Evolutionary conservation across 495 filamentous ascomycete species (phyloP).

Genomic region (Acidiella bohemica): DNA sequence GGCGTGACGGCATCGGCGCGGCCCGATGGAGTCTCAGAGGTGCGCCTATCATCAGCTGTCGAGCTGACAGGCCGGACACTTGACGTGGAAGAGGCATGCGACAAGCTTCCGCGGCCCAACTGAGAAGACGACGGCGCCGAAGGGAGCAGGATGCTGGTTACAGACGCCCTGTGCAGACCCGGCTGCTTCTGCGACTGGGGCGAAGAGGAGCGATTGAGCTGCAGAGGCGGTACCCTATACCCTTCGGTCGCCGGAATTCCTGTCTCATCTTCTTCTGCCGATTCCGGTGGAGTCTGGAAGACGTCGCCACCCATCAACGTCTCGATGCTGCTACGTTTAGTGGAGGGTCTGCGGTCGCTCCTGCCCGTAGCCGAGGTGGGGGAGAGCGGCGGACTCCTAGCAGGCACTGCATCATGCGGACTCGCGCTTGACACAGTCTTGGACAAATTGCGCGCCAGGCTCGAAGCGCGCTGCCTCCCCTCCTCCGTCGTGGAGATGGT

Average conservation of each 20-base stretch:
- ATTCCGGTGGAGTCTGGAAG: slow-evolving; percentile 17
- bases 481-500: slow-evolving; percentile 25
- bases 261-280: slow-evolving; percentile 1
- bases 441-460: slow-evolving; percentile 22
- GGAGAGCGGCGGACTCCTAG: slow-evolving; percentile 11
- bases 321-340: slow-evolving; percentile 10
- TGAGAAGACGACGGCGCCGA: slow-evolving; percentile 10
- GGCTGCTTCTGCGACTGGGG: too few species aligned
- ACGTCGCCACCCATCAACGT: slow-evolving; percentile 10
- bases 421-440: too few species aligned
- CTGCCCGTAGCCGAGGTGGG: slow-evolving; percentile 11
- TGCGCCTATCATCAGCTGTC: neutral
- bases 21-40: neutral
- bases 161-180: slow-evolving; percentile 7
- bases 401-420: too few species aligned
- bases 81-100: slow-evolving; percentile 13
- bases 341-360: slow-evolving; percentile 5
- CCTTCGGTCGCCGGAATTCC: neutral
- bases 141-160: slow-evolving; percentile 14
- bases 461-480: slow-evolving; percentile 16
- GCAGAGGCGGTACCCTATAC: slow-evolving; percentile 15
- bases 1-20: slow-evolving; percentile 1
- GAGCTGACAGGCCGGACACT: slow-evolving; percentile 6
- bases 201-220: too few species aligned
- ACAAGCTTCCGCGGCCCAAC: slow-evolving; percentile 3